Evolutionary conservation across 305 asterid species (phyloP), one percentile per base, ranked within the genome.

Genomic region (Petunia hybrid): DNA sequence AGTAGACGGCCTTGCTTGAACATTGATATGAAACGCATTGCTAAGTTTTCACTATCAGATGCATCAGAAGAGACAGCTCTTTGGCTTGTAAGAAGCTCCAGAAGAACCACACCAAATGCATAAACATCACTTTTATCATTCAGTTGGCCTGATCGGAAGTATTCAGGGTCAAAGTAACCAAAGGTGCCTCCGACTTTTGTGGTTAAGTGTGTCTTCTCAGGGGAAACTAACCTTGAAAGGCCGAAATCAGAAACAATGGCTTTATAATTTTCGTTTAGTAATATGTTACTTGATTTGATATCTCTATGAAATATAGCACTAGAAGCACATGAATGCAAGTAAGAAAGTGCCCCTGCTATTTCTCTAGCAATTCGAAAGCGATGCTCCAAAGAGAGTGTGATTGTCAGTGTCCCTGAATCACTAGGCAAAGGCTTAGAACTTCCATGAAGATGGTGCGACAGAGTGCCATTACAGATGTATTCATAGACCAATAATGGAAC

Each of bases 111-210:
- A 2, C 89, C 84, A 10, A 87, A 87, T 8, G 85, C 83, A 77
- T 84, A 85, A 12, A 88, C 87, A 48, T 85, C 89, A 10, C 86
- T 85, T 76, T 86, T 81, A 61, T 88, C 88, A 10, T 78, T 81
- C 2, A 83, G 79, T 46, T 88, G 84, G 13, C 89, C 86, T 0
- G 86, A 53, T 12, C 77, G 60, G 16, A 85, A 84, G 86, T 85
- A 86, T 57, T 78, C 82, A 0, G 85, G 89, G 82, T 88, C 87
- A 56, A 86, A 14, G 82, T 84, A 70, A 43, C 85, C 84, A 36
- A 83, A 85, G 53, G 85, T 87, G 46, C 85, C 85, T 7, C 86
- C 81, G 1, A 84, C 86, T 9, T 68, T 12, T 42, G 87, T 86
- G 9, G 91, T 88, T 61, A 84, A 60, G 76, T 84, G 91, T 40